Conservation (phyloP, 345 rosid species). For the Melaleuca alternifolia region DNA sequence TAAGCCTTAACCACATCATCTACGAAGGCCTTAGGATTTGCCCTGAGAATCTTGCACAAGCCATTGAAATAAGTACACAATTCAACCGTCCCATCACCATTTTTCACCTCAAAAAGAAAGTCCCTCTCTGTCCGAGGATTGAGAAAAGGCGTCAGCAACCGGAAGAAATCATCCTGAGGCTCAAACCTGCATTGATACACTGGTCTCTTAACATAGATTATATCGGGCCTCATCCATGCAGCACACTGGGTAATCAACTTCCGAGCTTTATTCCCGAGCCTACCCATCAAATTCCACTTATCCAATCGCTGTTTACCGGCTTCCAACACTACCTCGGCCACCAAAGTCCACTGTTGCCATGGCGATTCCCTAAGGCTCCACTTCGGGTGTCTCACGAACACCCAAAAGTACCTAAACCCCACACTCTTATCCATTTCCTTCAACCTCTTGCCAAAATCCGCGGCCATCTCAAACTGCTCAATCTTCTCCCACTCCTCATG, state of each 20-base stretch:
- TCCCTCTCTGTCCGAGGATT: conserved; percentile 65
- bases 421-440: conserved; percentile 46
- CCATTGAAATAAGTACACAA: conserved; percentile 68
- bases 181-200: conserved; percentile 90
- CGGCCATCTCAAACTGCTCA: conserved; percentile 82
- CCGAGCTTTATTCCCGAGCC: conserved; percentile 73
- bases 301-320: conserved; percentile 73
- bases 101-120: conserved; percentile 44
- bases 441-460: conserved; percentile 54
- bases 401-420: conserved; percentile 83
- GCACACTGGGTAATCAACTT: conserved; percentile 62
- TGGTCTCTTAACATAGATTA: conserved; percentile 80
- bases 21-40: conserved; percentile 70
- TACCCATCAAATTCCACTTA: conserved; percentile 92
- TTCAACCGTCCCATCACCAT: conserved; percentile 58
- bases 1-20: conserved; percentile 91
- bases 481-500: conserved; percentile 83
- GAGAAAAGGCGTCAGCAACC: conserved; percentile 40
- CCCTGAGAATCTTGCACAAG: conserved; percentile 79
- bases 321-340: conserved; percentile 71
- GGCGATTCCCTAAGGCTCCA: conserved; percentile 72
- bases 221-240: conserved; percentile 94
- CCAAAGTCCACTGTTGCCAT: conserved; percentile 96
- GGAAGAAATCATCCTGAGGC: conserved; percentile 71
- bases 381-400: conserved; percentile 83